Evolutionary conservation across 2,329 filamentous ascomycete species (phyloP), one percentile per base, ranked within the genome.

Genomic region (Emergomyces pasteurianus): DNA sequence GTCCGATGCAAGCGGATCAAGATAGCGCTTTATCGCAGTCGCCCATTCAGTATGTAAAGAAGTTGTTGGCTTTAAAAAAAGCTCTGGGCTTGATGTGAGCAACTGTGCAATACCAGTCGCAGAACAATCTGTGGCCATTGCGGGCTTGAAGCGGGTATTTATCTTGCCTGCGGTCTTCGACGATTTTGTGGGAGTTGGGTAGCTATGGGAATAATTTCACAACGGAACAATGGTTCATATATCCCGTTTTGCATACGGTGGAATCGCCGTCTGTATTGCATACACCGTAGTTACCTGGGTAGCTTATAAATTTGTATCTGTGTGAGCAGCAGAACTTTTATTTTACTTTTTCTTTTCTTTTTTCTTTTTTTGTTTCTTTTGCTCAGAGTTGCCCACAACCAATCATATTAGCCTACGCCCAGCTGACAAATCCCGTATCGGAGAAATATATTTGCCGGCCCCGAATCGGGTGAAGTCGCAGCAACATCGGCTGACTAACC

Each of bases 1-100:
- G 60, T 85, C 85, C 1, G 81, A 80, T 1, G 92, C 91, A 64
- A 96, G 84, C 3, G 84, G 83, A 69, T 96, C 90, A 8, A 96
- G 79, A 4, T 87, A 89, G 47, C 83, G 79, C 75, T 95, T 96
- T n/a, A 89, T 86, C 58, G 90, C 83, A 61, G 84, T 81, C 26
- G 94, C 78, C 21, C 89, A 86, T 2, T 87, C 84, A 38, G 82
- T 81, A 53, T 90, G 84, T 38, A 95, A 79, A 26, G 83, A 75
- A 8, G 81, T 69, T 2, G 83, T 79, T 4, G 92, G 91, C 65
- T 87, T 86, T n/a, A 96, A 79, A 70, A 96, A 95, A 31, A 76
- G 73, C 70, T 92, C 86, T 14, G 89, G 87, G 14, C 57, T 58
- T 43, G 60, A 61, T 2, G 50, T 58, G 26, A 64, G 63, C 9